Conservation (phyloP, 768 basidiomycete species). For the Xerocomus spinulosus region DNA sequence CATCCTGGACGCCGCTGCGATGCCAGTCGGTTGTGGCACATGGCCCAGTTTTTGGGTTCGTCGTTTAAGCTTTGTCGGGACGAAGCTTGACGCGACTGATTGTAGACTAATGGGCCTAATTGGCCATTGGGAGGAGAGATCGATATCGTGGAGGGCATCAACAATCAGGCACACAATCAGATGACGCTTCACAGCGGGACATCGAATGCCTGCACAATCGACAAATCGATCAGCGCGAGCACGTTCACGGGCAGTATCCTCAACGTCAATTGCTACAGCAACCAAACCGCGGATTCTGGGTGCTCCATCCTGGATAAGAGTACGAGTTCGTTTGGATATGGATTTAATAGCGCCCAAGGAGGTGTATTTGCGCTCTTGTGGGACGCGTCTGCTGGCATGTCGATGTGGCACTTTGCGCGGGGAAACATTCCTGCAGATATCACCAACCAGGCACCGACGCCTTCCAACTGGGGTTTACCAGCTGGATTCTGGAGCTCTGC, state of each 20-base stretch:
- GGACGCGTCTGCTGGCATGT: constrained; percentile 43
- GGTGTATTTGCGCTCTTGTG: constrained; percentile 60
- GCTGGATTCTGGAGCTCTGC: constrained; percentile 47
- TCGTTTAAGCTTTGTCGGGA: constrained; percentile 5
- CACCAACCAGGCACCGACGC: constrained; percentile 37
- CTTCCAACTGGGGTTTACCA: constrained; percentile 47
- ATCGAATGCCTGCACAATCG: constrained; percentile 30
- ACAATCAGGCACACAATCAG: constrained; percentile 53
- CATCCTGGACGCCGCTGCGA: constrained; percentile 62
- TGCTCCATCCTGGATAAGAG: constrained; percentile 44
- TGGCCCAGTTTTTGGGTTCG: constrained; percentile 56
- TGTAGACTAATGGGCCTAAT: constrained; percentile 42
- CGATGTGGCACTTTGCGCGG: constrained; percentile 54
- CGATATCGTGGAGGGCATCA: constrained; percentile 71
- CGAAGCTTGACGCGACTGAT: not conserved
- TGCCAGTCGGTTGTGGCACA: constrained; percentile 65
- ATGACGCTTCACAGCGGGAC: constrained; percentile 59
- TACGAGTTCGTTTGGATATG: constrained; percentile 36
- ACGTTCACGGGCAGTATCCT: constrained; percentile 23
- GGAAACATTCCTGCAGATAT: constrained; percentile 48
- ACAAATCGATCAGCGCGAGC: constrained; percentile 10
- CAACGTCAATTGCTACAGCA: constrained; percentile 37
- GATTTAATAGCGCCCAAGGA: constrained; percentile 34
- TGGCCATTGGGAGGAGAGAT: constrained; percentile 61
- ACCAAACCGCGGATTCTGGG: constrained; percentile 38